Percentiles rank a stretch among this genome's conserved stretches.
Evolutionary conservation across 2,329 filamentous ascomycete genomes (phyloP).

Genomic region (Alternaria hordeiaustralica): DNA sequence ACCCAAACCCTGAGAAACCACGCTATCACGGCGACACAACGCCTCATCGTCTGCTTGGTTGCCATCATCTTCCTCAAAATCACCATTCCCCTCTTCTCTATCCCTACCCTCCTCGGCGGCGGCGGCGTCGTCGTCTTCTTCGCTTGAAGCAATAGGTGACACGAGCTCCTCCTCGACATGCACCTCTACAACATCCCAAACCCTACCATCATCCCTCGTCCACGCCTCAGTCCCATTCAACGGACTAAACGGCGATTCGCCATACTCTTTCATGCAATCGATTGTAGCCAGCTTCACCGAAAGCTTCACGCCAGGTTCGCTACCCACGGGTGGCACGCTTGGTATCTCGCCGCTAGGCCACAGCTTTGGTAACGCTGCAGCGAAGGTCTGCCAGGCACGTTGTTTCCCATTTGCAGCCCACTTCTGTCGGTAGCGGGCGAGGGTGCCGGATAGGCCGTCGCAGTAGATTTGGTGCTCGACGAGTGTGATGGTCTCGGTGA

Average conservation of each 20-base stretch:
- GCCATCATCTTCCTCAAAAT: fast-evolving
- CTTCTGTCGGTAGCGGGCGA: background rate
- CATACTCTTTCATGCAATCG: background rate
- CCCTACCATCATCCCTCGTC: background rate
- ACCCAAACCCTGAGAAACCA: fast-evolving
- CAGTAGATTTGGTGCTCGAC: background rate
- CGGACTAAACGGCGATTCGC: background rate
- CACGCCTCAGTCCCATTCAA: background rate
- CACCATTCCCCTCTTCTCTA: background rate
- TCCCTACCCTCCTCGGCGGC: fast-evolving
- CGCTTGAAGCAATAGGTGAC: background rate
- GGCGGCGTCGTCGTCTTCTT: background rate
- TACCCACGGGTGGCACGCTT: background rate
- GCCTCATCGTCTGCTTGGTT: background rate
- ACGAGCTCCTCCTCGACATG: background rate
- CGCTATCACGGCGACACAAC: background rate
- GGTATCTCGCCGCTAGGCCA: background rate
- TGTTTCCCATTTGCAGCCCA: background rate
- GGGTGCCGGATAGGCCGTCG: background rate
- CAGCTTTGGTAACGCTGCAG: background rate
- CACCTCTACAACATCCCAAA: background rate
- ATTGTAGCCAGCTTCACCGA: background rate
- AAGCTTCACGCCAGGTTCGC: background rate
- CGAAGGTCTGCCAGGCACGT: background rate
- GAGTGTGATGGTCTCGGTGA: background rate